Base-by-base conservation (phyloP, 2,329 filamentous ascomycete genomes). In the Coleophoma cylindrospora region DNA sequence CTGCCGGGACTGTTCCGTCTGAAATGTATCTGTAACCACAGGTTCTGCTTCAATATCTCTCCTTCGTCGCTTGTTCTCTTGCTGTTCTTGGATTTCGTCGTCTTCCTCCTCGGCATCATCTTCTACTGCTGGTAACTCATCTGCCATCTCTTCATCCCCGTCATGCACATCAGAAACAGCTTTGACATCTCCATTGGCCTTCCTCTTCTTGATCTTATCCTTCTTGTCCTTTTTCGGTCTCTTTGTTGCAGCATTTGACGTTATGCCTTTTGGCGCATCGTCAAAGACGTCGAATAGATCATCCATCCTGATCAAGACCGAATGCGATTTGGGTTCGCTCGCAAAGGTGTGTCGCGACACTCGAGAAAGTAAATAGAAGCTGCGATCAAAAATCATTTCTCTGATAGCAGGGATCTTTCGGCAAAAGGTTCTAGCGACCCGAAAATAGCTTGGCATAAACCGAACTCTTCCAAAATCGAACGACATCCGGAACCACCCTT, bases 1-100 rank as follows among this genome's bases (percentile, higher is more conserved):
- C 69, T 97, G 89, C 75, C 92, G 81, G 56, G 91, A 95, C 71
- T 96, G 85, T 64, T 94, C 91, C 12, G 94, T 97, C 73, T 97
- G 85, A 68, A 99, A 99, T 12, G 86, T 84, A 72, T 99, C 94
- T 17, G 92, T 91, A 60, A 97, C 81, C 43, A 97, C 85, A 5
- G 92, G 89, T 54, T 81, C 81, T 61, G 86, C 87, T 48, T 76
- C 72, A 55, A 84, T 77, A 59, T 84, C 80, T 64, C 82, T 78
- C 58, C 80, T 77, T 47, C 79, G 75, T 58, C 86, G 82, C 68
- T 89, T 90, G 53, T 65, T 70, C 43, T 82, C 73, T 49, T 76
- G 70, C 4, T 74, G 72, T 40, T 71, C 73, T 38, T 74, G 70
- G 1, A 70, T 69, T 19, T 67, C 61, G 21, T 71, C 66, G 17